phyloP scores from a whole-genome alignment of 148 eudicot genomes.

The Rhododendron vialii region DNA sequence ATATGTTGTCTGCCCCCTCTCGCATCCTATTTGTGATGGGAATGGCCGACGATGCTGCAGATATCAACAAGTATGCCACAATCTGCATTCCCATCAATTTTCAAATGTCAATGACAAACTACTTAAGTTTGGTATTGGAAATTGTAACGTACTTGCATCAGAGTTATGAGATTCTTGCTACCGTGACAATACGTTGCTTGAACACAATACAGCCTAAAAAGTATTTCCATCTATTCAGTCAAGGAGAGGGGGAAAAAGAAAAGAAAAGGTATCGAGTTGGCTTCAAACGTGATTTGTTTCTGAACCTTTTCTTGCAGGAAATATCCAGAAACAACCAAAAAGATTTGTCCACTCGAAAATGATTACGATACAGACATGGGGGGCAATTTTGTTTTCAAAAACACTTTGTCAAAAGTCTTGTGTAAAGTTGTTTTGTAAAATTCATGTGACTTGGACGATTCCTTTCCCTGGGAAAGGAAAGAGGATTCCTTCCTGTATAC shows the following conservation, averaged over 20 bases:
- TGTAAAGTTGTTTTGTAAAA: not conserved
- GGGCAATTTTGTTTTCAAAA: not conserved
- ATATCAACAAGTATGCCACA: slow-evolving; percentile 61
- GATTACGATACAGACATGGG: not conserved
- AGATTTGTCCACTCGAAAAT: not conserved
- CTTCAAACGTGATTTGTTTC: not conserved
- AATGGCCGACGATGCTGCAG: slow-evolving; percentile 76
- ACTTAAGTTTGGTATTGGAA: not conserved
- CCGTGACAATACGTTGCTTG: not conserved
- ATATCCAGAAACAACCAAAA: not conserved
- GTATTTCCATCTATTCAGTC: not conserved
- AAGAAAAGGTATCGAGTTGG: not conserved
- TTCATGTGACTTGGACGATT: not conserved
- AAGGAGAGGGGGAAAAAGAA: not conserved
- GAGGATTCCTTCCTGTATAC: not conserved
- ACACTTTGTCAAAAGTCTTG: not conserved
- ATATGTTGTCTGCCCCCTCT: slow-evolving; percentile 55
- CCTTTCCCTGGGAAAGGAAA: not conserved
- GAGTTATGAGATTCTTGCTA: not conserved
- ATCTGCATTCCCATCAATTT: slow-evolving; percentile 35
- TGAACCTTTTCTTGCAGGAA: not conserved
- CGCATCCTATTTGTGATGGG: slow-evolving; percentile 77
- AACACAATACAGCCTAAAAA: not conserved
- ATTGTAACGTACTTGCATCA: not conserved
- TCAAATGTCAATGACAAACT: not conserved